phyloP scores from a whole-genome alignment of 2,329 filamentous ascomycete genomes.

The Tolypocladium pustulatum region DNA sequence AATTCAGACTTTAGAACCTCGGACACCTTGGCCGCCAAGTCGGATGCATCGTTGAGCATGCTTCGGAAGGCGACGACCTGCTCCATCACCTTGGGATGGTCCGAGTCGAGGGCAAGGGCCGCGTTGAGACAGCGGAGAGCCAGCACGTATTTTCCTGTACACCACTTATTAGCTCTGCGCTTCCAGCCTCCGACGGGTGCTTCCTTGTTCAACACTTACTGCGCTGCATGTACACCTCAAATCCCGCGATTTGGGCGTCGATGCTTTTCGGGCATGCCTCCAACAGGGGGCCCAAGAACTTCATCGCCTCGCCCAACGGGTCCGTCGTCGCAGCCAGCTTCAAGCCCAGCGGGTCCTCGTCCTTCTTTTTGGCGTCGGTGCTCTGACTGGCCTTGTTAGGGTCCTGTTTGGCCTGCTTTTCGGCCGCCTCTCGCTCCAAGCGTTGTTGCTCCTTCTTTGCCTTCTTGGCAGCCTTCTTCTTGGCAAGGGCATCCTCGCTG shows the following conservation, averaged over 20 bases:
- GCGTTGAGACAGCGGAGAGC: slow-evolving; percentile 78
- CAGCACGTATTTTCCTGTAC: slow-evolving; percentile 71
- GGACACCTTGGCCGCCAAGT: slow-evolving; percentile 50
- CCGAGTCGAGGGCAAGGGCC: slow-evolving; percentile 56
- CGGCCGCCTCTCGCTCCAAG: slow-evolving; percentile 66
- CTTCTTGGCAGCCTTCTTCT: slow-evolving; percentile 84
- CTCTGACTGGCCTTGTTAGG: slow-evolving; percentile 65
- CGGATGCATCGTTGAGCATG: slow-evolving; percentile 45
- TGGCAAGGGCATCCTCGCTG: slow-evolving; percentile 53
- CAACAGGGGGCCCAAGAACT: slow-evolving; percentile 72
- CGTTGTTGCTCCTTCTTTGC: slow-evolving; percentile 62
- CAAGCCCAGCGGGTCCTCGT: slow-evolving; percentile 75
- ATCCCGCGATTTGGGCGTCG: slow-evolving; percentile 73
- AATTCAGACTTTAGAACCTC: slow-evolving; percentile 63
- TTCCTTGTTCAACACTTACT: slow-evolving; percentile 44
- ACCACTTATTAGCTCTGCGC: not conserved
- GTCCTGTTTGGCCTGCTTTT: slow-evolving; percentile 69
- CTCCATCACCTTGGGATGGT: slow-evolving; percentile 64
- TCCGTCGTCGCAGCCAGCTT: slow-evolving; percentile 73
- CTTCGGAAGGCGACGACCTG: slow-evolving; percentile 62
- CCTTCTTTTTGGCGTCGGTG: slow-evolving; percentile 70
- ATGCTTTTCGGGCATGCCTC: slow-evolving; percentile 74
- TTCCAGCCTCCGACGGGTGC: not conserved
- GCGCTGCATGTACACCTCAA: slow-evolving; percentile 78
- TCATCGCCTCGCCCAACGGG: slow-evolving; percentile 77